Evolutionary conservation across 106 monocot species (phyloP).

Genomic region (Amphibolis antarctica): DNA sequence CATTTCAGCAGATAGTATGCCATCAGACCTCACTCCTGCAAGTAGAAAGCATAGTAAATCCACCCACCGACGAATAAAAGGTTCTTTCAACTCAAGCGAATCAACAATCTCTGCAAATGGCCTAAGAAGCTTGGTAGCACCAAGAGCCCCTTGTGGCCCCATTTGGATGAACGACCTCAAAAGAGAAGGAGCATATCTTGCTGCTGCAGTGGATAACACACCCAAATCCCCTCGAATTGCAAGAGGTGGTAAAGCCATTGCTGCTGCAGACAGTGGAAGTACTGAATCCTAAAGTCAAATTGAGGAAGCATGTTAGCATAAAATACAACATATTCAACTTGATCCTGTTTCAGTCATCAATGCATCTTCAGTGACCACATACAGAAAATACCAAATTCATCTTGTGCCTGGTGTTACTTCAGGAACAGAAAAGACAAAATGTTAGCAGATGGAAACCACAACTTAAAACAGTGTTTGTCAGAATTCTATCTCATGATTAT

Average conservation of each 20-base stretch:
- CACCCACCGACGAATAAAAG: slow-evolving; percentile 86
- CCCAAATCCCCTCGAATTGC: slow-evolving; percentile 83
- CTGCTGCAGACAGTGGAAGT: slow-evolving; percentile 73
- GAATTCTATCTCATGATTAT: too few relatives aligned
- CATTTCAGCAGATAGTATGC: slow-evolving; percentile 79
- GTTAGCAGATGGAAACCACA: too few relatives aligned
- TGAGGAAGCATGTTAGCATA: neutral
- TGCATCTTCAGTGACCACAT: too few relatives aligned
- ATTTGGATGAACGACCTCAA: slow-evolving; percentile 78
- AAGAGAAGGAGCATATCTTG: slow-evolving; percentile 81
- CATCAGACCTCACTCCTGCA: slow-evolving; percentile 77
- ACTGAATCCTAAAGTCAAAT: slow-evolving; percentile 45
- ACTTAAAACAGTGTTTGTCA: too few relatives aligned
- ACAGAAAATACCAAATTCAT: too few relatives aligned
- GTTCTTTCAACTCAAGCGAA: slow-evolving; percentile 70
- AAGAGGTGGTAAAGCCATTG: slow-evolving; percentile 88
- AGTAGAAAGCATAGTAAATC: slow-evolving; percentile 85
- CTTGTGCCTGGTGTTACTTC: too few relatives aligned
- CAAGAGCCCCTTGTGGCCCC: slow-evolving; percentile 83
- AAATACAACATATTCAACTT: too few relatives aligned
- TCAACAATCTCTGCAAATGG: slow-evolving; percentile 86
- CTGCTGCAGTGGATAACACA: slow-evolving; percentile 72
- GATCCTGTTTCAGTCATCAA: too few relatives aligned
- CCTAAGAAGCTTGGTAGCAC: slow-evolving; percentile 82
- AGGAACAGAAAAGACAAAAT: too few relatives aligned